Conservation (phyloP, 2,329 filamentous ascomycete genomes). For the Talaromyces islandicus region DNA sequence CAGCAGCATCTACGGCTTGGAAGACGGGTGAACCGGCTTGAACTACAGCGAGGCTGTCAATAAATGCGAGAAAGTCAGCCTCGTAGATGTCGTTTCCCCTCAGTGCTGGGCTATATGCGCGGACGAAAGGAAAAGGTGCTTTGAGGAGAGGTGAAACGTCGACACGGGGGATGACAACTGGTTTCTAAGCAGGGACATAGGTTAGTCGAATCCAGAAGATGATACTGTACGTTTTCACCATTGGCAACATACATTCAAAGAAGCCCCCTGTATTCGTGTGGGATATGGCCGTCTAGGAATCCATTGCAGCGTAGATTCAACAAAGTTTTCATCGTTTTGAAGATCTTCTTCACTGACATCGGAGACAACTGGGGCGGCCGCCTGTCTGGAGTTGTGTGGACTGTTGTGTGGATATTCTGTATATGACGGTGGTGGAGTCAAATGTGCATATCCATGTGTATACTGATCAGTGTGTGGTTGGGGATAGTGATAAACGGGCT, state of each 20-base stretch:
- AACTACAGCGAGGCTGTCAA: conserved; percentile 12
- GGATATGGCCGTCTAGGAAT: not conserved
- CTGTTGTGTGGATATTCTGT: not conserved
- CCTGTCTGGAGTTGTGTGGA: not conserved
- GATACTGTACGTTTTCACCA: not conserved
- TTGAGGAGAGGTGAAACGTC: conserved; percentile 2
- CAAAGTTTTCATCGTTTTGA: conserved; percentile 3
- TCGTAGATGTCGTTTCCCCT: conserved; percentile 5
- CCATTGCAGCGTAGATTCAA: conserved; percentile 6
- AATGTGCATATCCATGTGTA: not conserved
- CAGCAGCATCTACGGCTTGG: conserved; percentile 4
- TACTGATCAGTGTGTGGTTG: not conserved
- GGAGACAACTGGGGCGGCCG: not conserved
- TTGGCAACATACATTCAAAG: not conserved
- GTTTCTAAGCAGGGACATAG: not conserved
- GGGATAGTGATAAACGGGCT: not conserved
- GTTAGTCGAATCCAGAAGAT: not conserved
- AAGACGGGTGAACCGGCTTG: conserved; percentile 10
- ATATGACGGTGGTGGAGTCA: not conserved
- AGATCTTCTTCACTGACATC: not conserved
- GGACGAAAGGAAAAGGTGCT: conserved; percentile 9
- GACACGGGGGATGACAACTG: conserved; percentile 12
- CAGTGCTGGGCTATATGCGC: conserved; percentile 11
- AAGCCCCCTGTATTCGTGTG: not conserved
- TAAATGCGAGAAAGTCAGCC: conserved; percentile 11